Evolutionary conservation across 2,329 filamentous ascomycete genomes (phyloP).

Genomic region (Hypoxylon sp.): DNA sequence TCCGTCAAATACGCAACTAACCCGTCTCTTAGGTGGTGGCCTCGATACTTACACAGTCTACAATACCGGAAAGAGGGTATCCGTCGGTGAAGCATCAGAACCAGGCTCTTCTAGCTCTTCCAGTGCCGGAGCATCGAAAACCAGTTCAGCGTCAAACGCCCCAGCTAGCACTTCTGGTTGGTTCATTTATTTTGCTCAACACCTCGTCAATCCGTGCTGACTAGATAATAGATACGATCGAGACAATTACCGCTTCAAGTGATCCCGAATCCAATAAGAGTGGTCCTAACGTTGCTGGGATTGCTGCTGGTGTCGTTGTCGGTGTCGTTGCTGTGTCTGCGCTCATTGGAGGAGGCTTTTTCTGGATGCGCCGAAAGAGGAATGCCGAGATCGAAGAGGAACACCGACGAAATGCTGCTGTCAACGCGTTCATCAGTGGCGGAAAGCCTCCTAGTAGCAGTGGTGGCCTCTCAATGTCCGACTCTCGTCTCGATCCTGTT

Average conservation of each 20-base stretch:
- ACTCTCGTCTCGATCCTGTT: slow-evolving; percentile 88
- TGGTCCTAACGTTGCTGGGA: slow-evolving; percentile 80
- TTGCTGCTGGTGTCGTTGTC: slow-evolving; percentile 90
- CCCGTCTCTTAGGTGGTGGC: slow-evolving; percentile 58
- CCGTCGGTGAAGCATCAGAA: slow-evolving; percentile 56
- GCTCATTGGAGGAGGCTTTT: slow-evolving; percentile 77
- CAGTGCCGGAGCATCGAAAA: slow-evolving; percentile 48
- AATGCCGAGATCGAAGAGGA: slow-evolving; percentile 87
- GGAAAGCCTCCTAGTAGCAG: slow-evolving; percentile 74
- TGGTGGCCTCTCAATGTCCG: slow-evolving; percentile 79
- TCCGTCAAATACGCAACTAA: slow-evolving; percentile 33
- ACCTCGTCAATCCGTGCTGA: background rate
- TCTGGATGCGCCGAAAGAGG: slow-evolving; percentile 81
- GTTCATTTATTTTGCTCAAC: background rate
- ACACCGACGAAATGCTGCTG: slow-evolving; percentile 83
- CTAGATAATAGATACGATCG: slow-evolving; percentile 23
- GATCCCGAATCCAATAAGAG: slow-evolving; percentile 49
- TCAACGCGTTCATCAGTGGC: slow-evolving; percentile 80
- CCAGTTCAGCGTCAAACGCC: slow-evolving; percentile 18
- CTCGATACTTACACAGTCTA: slow-evolving; percentile 63
- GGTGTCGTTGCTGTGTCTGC: slow-evolving; percentile 80
- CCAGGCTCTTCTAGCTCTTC: slow-evolving; percentile 52
- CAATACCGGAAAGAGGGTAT: slow-evolving; percentile 65
- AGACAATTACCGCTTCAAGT: slow-evolving; percentile 46
- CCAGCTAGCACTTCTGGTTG: slow-evolving; percentile 45